These are phyloP conservation scores for Pseudevernia furfuracea DNA, from an alignment of 495 filamentous ascomycete genomes.

Conservation along the genomic window DNA sequence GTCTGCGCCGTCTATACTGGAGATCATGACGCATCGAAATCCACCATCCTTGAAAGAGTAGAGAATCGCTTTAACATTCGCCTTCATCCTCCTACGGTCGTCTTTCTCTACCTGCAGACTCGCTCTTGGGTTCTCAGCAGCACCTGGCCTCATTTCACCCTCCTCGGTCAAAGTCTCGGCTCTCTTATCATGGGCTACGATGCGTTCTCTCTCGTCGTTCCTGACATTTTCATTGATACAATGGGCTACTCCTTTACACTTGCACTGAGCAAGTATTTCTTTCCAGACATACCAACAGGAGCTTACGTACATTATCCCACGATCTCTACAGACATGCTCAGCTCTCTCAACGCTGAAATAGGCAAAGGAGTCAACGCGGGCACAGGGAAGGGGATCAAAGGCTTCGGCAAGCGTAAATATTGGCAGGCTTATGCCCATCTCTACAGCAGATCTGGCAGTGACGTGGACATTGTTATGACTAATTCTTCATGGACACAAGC, in stretches of 20 bases:
- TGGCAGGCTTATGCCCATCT: constrained; percentile 77
- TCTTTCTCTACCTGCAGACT: constrained; percentile 83
- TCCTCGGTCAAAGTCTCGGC: constrained; percentile 87
- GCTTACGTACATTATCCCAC: constrained; percentile 98
- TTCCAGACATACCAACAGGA: constrained; percentile 71
- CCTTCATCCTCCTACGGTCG: constrained; percentile 72
- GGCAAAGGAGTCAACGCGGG: constrained; percentile 82
- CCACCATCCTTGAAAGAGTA: constrained; percentile 67
- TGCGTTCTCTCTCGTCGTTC: constrained; percentile 83
- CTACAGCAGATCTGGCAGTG: constrained; percentile 71
- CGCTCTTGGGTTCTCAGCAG: constrained; percentile 74
- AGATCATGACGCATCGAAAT: constrained; percentile 78
- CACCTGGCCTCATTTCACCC: constrained; percentile 86
- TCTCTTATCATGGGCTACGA: constrained; percentile 82
- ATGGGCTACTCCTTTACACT: constrained; percentile 96
- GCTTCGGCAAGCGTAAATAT: constrained; percentile 64
- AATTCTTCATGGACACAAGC: constrained; percentile 90
- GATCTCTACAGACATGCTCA: constrained; percentile 96
- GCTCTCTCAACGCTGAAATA: constrained; percentile 59
- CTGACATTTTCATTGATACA: constrained; percentile 92
- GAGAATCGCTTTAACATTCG: constrained; percentile 88
- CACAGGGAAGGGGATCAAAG: constrained; percentile 59
- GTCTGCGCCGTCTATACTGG: constrained; percentile 91
- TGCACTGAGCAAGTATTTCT: constrained; percentile 72
- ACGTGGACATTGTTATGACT: constrained; percentile 89